These are phyloP conservation scores for Astrocystis sublimbata DNA, from an alignment of 495 filamentous ascomycete genomes.

Conservation along the genomic window DNA sequence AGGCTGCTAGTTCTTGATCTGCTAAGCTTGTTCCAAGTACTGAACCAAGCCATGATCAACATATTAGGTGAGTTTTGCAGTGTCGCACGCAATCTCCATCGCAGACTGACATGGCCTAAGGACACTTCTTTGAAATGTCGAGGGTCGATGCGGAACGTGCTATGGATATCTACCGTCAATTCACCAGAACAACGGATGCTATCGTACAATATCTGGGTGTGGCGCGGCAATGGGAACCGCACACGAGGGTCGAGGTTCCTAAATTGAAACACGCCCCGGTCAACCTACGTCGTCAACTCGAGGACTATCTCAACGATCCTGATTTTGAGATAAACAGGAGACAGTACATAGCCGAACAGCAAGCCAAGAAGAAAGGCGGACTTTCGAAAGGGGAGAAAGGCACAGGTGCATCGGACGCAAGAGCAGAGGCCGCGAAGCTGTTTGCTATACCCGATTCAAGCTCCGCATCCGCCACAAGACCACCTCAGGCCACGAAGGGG, in stretches of 20 bases:
- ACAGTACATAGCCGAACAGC: conserved; percentile 85
- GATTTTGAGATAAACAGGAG: conserved; percentile 94
- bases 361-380: conserved; percentile 69
- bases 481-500: conserved; percentile 50
- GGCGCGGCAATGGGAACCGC: conserved; percentile 84
- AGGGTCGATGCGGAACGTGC: conserved; percentile 89
- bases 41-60: conserved; percentile 98
- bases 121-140: conserved; percentile 99
- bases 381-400: conserved; percentile 38
- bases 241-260: conserved; percentile 90
- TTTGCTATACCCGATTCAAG: conserved; percentile 31
- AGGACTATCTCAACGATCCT: conserved; percentile 92
- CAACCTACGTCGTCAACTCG: conserved; percentile 81
- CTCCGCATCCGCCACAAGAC: conserved; percentile 19
- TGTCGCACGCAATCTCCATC: not conserved
- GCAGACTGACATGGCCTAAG: conserved; percentile 47
- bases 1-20: conserved; percentile 88
- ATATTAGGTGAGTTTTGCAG: conserved; percentile 69
- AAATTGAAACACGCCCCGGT: conserved; percentile 97
- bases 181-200: conserved; percentile 87
- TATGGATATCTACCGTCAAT: conserved; percentile 88
- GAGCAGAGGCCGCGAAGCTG: conserved; percentile 38
- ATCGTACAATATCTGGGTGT: conserved; percentile 89
- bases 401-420: conserved; percentile 36
- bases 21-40: conserved; percentile 84